Percentiles rank a stretch among this genome's conserved stretches.
Evolutionary conservation across 805 yeast species (phyloP).

Genomic region (Ascoidea asiatica): DNA sequence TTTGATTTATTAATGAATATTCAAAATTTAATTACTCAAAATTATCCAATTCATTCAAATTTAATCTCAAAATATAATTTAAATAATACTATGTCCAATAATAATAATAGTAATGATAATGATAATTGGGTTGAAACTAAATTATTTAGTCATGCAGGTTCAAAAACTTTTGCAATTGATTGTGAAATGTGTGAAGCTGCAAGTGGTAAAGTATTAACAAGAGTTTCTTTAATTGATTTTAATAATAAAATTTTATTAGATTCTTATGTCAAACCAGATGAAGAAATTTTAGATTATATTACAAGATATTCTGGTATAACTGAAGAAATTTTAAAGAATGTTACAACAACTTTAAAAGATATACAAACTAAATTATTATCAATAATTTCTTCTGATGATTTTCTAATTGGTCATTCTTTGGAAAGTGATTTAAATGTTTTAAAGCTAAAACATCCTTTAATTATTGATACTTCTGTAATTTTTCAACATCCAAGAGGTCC

Average conservation of each 20-base stretch:
- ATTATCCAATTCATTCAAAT: conserved; percentile 45
- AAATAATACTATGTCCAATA: background rate
- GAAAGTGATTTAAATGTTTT: conserved; percentile 71
- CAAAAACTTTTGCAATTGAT: conserved; percentile 68
- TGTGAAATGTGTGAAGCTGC: conserved; percentile 83
- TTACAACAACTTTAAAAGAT: conserved; percentile 51
- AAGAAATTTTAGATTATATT: conserved; percentile 62
- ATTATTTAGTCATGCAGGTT: conserved; percentile 38
- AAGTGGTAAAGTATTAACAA: conserved; percentile 52
- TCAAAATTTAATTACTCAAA: conserved; percentile 33
- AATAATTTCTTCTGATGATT: conserved; percentile 43
- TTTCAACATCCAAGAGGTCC: conserved; percentile 77
- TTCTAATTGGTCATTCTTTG: conserved; percentile 79
- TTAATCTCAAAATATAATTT: background rate
- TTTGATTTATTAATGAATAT: conserved; percentile 38
- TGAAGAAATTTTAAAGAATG: conserved; percentile 43
- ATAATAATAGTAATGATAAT: conserved; percentile 10
- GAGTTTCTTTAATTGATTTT: conserved; percentile 63
- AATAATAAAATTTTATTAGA: conserved; percentile 51
- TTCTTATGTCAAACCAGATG: conserved; percentile 65
- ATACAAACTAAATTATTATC: conserved; percentile 44
- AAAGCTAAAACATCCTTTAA: conserved; percentile 52
- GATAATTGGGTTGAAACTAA: conserved; percentile 43
- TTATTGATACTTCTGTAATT: conserved; percentile 71
- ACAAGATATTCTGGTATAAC: conserved; percentile 86